These are phyloP conservation scores for Cyclotella distinguenda DNA, from an alignment of 108 stramenopile genomes.

Conservation along the genomic window DNA sequence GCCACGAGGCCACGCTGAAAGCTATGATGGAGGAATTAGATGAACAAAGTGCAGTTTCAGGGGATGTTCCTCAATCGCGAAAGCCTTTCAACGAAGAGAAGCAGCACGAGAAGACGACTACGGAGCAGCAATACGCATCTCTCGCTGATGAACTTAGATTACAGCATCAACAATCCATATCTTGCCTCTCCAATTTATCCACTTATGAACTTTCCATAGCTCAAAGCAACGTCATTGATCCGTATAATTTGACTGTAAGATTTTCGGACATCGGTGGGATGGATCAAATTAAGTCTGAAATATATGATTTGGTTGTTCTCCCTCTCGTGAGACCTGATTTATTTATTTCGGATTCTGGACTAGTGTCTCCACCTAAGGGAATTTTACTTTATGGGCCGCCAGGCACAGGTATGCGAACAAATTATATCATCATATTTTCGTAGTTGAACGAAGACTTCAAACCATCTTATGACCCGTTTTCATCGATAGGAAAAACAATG, in stretches of 20 bases:
- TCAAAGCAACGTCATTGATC: constrained; percentile 76
- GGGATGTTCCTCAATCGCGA: neutral
- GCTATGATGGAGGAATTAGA: constrained; percentile 39
- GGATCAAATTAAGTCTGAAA: constrained; percentile 80
- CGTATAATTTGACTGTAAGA: constrained; percentile 51
- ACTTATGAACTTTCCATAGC: constrained; percentile 83
- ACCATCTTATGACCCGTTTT: neutral
- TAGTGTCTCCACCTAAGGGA: constrained; percentile 85
- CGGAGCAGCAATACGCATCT: constrained; percentile 11
- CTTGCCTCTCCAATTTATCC: constrained; percentile 7
- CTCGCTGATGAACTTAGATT: constrained; percentile 12
- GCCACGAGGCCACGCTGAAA: constrained; percentile 29
- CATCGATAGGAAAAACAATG: constrained; percentile 88
- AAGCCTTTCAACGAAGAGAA: constrained; percentile 10
- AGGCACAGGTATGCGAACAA: constrained; percentile 14
- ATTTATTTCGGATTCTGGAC: constrained; percentile 51
- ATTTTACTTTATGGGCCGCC: constrained; percentile 69
- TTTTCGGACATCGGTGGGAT: constrained; percentile 93
- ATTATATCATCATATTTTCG: neutral
- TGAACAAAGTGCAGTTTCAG: constrained; percentile 16
- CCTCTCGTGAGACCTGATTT: constrained; percentile 90
- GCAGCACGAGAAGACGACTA: neutral
- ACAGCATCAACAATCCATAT: constrained; percentile 33
- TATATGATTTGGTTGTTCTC: constrained; percentile 90
- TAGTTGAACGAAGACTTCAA: too few species aligned